A percentile compares a stretch with the other conserved stretches of the same genome.
Evolutionary conservation across 306 rosid species (phyloP).

Genomic region (Nissolia schottii): DNA sequence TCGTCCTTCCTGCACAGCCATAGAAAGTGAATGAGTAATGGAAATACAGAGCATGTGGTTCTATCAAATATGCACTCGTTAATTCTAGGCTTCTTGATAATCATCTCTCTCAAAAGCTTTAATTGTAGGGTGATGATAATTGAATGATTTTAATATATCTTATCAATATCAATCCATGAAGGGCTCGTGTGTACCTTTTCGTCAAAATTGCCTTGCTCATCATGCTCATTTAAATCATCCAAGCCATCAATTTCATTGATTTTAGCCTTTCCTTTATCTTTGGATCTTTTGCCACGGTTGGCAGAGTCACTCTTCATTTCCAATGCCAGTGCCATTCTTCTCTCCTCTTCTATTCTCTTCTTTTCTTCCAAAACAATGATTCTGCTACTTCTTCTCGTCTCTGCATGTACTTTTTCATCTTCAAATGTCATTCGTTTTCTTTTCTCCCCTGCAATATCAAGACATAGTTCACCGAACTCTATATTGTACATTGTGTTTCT

Average conservation of each 20-base stretch:
- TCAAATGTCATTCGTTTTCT: neutral
- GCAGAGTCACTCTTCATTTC: neutral
- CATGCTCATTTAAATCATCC: neutral
- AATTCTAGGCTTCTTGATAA: no score
- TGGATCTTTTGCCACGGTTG: neutral
- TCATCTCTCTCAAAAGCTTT: no score
- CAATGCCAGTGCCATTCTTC: neutral
- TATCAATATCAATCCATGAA: no score
- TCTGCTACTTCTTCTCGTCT: conserved; percentile 31
- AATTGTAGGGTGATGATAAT: no score
- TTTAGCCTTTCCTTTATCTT: conserved; percentile 8
- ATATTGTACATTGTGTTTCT: neutral
- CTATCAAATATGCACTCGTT: neutral
- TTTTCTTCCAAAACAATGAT: conserved; percentile 28
- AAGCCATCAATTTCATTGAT: neutral
- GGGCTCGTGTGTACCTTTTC: neutral
- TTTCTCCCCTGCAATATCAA: neutral
- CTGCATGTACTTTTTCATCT: neutral
- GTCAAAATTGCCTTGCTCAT: neutral
- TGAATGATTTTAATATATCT: no score
- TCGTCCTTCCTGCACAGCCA: neutral
- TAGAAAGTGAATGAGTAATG: neutral
- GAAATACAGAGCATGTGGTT: neutral
- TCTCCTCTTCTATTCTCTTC: conserved; percentile 1
- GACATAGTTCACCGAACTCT: neutral